phyloP scores from a whole-genome alignment of 2,329 filamentous ascomycete genomes.

The Hymenoscyphus infarciens region DNA sequence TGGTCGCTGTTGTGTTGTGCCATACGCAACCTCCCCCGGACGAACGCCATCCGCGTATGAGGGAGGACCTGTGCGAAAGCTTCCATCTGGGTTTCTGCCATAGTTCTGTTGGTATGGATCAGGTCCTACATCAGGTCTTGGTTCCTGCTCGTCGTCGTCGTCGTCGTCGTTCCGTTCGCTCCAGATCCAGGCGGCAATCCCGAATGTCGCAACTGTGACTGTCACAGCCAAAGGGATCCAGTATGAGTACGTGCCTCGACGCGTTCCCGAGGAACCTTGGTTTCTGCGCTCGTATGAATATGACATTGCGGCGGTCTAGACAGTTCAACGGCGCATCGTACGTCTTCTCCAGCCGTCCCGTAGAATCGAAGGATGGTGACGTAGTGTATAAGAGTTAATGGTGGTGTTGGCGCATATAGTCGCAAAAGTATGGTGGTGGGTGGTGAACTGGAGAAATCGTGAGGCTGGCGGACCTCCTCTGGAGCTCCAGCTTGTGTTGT shows the following conservation, averaged over 20 bases:
- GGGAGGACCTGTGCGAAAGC: slow-evolving; percentile 38
- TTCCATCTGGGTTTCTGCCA: slow-evolving; percentile 32
- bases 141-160: slow-evolving; percentile 50
- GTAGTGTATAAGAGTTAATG: slow-evolving; percentile 3
- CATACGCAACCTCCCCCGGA: slow-evolving; percentile 41
- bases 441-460: slow-evolving; percentile 11
- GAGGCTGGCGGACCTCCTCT: slow-evolving; percentile 14
- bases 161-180: slow-evolving; percentile 77
- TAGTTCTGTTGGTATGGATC: slow-evolving; percentile 35
- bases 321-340: slow-evolving; percentile 26
- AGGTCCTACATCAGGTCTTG: slow-evolving; percentile 44
- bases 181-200: slow-evolving; percentile 89
- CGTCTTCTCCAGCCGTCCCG: slow-evolving; percentile 17
- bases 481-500: slow-evolving; percentile 5
- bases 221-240: slow-evolving; percentile 88
- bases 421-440: not conserved
- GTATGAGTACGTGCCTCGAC: slow-evolving; percentile 67
- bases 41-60: slow-evolving; percentile 39
- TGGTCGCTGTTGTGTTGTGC: slow-evolving; percentile 38
- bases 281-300: slow-evolving; percentile 52
- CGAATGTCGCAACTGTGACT: slow-evolving; percentile 80
- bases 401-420: slow-evolving; percentile 19
- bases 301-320: slow-evolving; percentile 45
- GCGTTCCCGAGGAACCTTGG: slow-evolving; percentile 50
- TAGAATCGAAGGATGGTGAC: slow-evolving; percentile 5